Base-by-base conservation (phyloP, 768 basidiomycete species). In the Termitomyces bulborhizus region DNA sequence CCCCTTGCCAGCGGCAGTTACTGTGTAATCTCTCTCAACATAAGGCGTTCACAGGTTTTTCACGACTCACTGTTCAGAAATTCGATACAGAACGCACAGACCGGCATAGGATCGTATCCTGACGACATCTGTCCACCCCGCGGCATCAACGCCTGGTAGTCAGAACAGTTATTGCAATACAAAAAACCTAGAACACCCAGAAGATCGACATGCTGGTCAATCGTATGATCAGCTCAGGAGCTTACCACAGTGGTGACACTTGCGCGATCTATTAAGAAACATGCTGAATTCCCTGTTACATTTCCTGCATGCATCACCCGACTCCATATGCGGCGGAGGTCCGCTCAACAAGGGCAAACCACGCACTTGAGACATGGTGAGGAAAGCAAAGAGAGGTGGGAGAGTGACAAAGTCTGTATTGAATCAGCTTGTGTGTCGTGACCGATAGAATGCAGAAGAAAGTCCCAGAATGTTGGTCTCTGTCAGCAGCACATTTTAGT, bases 141-240 rank as follows among this genome's bases (percentile, higher is more conserved):
- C n/a, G 89, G 89, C 82, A 89, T 82, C 40, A 92, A 74, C 0
- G 87, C 90, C 63, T 85, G 85, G 66, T 79, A 90, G 63, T 90
- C 89, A 1, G 83, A 75, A 67, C 90, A 92, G 42, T 77, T 81
- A 37, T 81, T 76, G 64, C 90, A 92, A 64, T 88, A 91, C 5
- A 73, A 68, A 66, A 82, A 87, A 32, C 89, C 89, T 91, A 62
- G 18, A 58, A 39, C 34, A 34, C 52, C 36, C 7, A 55, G 29
- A 49, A 47, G 29, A 57, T 53, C 40, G 43, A 29, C 50, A 41
- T 56, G 37, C 53, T 26, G 56, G 41, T 18, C 36, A 50, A 24
- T 21, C 26, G 39, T 39, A 46, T 8, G 36, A 44, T 53, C 37
- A 32, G 41, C 26, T 50, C 34, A 26, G 57, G 7, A 15, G 64